Evolutionary conservation across 192 early-diverging fungal species (phyloP).

Genomic region (Rhizophagus clarus): DNA sequence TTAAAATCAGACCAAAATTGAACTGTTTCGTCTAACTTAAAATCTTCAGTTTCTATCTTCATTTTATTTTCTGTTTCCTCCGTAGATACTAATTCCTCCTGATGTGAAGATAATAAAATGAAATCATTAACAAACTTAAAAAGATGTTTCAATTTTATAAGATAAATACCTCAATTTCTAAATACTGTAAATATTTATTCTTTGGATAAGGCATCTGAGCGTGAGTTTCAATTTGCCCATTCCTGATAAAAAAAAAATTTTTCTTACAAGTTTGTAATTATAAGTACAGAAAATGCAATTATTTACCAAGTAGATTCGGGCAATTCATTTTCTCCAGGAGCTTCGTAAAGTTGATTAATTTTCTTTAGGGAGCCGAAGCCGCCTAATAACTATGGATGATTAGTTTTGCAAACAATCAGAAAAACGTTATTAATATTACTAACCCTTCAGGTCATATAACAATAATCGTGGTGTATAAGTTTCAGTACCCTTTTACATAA

Average conservation of each 20-base stretch:
- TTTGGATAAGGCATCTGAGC: slow-evolving; percentile 22
- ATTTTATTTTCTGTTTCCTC: not conserved
- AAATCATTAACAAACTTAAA: not conserved
- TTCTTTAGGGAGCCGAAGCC: slow-evolving; percentile 50
- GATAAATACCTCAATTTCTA: slow-evolving; percentile 13
- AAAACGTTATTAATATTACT: not conserved
- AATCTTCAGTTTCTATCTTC: slow-evolving; percentile 30
- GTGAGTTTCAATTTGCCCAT: not conserved
- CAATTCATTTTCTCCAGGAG: slow-evolving; percentile 38
- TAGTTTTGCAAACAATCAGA: not conserved
- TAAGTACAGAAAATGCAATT: not conserved
- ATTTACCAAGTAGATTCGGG: slow-evolving; percentile 45
- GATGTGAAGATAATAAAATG: not conserved
- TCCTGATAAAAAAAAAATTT: not conserved
- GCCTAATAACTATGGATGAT: slow-evolving; percentile 22
- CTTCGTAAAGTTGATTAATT: slow-evolving; percentile 39
- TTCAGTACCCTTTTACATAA: slow-evolving; percentile 54
- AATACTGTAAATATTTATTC: slow-evolving; percentile 15
- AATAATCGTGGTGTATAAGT: slow-evolving; percentile 79
- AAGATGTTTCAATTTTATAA: not conserved
- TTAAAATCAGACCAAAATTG: slow-evolving; percentile 84
- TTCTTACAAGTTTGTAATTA: not conserved
- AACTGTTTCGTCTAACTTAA: slow-evolving; percentile 56
- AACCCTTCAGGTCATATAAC: slow-evolving; percentile 80
- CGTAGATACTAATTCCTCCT: not conserved